These are phyloP conservation scores for Gynochthodes officinalis DNA, from an alignment of 257 asterid species.

Conservation along the genomic window DNA sequence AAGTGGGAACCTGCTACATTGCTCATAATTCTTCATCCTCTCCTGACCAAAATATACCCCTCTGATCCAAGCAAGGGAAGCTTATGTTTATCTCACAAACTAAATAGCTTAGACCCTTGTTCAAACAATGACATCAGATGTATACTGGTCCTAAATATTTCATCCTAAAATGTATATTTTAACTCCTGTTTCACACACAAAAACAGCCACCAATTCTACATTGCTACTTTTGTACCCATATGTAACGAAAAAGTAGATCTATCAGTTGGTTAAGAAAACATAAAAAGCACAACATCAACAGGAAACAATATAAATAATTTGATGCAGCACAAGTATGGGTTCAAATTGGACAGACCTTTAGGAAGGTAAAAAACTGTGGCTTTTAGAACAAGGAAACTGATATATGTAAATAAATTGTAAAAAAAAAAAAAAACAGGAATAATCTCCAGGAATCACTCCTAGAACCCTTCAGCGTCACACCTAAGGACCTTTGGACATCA, in stretches of 20 bases:
- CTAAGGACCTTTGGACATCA: too few species aligned
- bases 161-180: background rate
- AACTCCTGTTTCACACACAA: background rate
- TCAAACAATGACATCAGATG: background rate
- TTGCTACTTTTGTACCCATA: background rate
- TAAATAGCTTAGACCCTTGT: background rate
- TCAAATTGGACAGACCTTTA: too few species aligned
- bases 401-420: too few species aligned
- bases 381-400: too few species aligned
- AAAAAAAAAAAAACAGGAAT: too few species aligned
- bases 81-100: background rate
- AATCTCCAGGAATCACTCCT: too few species aligned
- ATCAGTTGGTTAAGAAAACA: too few species aligned
- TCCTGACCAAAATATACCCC: background rate
- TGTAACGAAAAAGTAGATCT: background rate
- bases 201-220: too few species aligned
- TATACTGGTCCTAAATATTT: background rate
- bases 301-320: background rate
- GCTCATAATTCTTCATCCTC: background rate
- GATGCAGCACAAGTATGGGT: too few species aligned
- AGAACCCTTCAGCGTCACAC: too few species aligned
- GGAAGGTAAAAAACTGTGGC: too few species aligned
- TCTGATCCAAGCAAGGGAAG: too few species aligned
- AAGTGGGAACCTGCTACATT: background rate
- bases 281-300: background rate